Conservation (phyloP, 2,329 filamentous ascomycete genomes). For the Penicillium polonicum region DNA sequence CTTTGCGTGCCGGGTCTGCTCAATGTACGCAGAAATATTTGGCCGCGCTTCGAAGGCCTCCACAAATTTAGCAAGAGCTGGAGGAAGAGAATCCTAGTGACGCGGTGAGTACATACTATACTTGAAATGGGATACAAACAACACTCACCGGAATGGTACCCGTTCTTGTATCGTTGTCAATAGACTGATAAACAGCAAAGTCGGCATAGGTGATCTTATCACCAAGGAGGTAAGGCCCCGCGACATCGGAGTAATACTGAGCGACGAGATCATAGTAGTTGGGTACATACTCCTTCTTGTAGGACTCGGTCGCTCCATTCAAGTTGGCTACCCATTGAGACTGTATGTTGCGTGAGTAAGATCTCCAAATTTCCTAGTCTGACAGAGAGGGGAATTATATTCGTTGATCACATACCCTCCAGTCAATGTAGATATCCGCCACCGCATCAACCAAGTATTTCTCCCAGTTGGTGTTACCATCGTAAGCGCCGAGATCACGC, state of each 20-base stretch:
- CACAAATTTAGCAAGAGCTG: constrained; percentile 12
- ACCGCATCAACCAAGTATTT: background rate
- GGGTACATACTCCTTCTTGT: background rate
- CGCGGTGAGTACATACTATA: background rate
- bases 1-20: background rate
- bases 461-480: background rate
- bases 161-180: constrained; percentile 40
- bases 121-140: background rate
- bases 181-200: constrained; percentile 42
- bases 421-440: background rate
- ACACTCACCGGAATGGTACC: constrained; percentile 33
- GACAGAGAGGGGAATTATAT: background rate
- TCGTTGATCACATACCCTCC: background rate
- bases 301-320: background rate
- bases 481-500: background rate
- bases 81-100: constrained; percentile 15
- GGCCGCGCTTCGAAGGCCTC: constrained; percentile 16
- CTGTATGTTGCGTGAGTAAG: background rate
- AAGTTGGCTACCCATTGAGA: background rate
- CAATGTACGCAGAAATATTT: constrained; percentile 13
- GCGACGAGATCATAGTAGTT: background rate
- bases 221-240: constrained; percentile 41
- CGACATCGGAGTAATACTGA: constrained; percentile 11
- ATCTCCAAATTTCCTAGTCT: background rate
- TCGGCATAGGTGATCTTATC: constrained; percentile 40